Base-by-base conservation (phyloP, 2,329 filamentous ascomycete species). In the Cercospora nicotianae region DNA sequence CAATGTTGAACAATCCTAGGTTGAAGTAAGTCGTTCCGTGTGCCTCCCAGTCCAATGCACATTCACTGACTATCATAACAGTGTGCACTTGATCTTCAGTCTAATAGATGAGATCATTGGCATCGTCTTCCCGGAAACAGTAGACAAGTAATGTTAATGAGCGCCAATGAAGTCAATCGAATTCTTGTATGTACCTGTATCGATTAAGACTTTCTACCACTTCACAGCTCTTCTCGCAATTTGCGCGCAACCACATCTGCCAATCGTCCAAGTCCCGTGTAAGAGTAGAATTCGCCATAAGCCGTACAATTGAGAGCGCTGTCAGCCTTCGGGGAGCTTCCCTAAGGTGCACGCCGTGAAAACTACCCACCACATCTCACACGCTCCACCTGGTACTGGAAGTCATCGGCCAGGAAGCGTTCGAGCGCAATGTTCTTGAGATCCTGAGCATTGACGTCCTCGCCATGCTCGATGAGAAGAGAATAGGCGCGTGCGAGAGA, bases 1-100 rank as follows among this genome's bases (percentile, higher is more conserved):
- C 93, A 9, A 93, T 92, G 57, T 83, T 98, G 73, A 99, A 99
- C 79, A 99, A 98, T 80, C 86, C 89, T 67, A 86, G 93, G 71
- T 83, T 99, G 73, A 97, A 98, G 91, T 94, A 82, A 84, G 90
- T 87, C 60, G 12, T 16, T 26, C 20, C 8, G 10, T 36, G 16
- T 36, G 18, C 12, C 3, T 39, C 16, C 55, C 23, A 5, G 13
- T 3, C 16, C 8, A n/a, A 3, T 26, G 57, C 26, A 10, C n/a
- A 36, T 60, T 18, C 26, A 61, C 75, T 79, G 69, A 79, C 71
- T 26, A n/a, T 36, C 2, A 48, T 64, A n/a, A 23, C 64, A 84
- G 82, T 74, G 81, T 81, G 7, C 83, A 85, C 75, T 75, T 85
- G 64, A 79, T 82, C n/a, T 84, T 83, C 66, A 83, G 82, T 13